phyloP scores from a whole-genome alignment of 805 yeast genomes.

The Maudiozyma bulderi region DNA sequence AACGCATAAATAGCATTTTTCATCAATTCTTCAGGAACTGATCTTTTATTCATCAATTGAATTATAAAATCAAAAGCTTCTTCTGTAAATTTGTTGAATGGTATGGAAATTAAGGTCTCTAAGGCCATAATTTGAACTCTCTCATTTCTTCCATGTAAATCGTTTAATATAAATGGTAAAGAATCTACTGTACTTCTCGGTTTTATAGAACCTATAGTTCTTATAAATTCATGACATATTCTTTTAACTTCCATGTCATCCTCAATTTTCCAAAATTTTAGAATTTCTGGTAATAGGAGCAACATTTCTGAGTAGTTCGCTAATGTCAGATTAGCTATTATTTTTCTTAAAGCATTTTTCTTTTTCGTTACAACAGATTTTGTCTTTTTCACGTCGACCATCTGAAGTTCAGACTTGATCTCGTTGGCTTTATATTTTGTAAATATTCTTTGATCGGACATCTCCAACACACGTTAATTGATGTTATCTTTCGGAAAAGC shows the following conservation, averaged over 20 bases:
- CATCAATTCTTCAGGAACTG: slow-evolving; percentile 43
- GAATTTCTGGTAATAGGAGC: slow-evolving; percentile 53
- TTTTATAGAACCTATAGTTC: slow-evolving; percentile 48
- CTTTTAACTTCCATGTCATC: slow-evolving; percentile 63
- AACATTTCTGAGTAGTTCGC: slow-evolving; percentile 67
- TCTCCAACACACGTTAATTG: background rate
- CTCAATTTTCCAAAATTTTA: slow-evolving; percentile 40
- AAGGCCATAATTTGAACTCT: slow-evolving; percentile 50
- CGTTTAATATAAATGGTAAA: slow-evolving; percentile 45
- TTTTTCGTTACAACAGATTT: slow-evolving; percentile 28
- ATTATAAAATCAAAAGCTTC: slow-evolving; percentile 35
- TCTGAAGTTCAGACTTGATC: slow-evolving; percentile 26
- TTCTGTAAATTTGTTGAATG: slow-evolving; percentile 41
- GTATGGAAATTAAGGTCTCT: slow-evolving; percentile 53
- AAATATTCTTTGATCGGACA: slow-evolving; percentile 27
- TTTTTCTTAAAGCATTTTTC: slow-evolving; percentile 52
- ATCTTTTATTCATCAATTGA: slow-evolving; percentile 35
- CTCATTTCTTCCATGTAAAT: slow-evolving; percentile 40
- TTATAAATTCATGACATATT: slow-evolving; percentile 58
- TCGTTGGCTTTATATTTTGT: slow-evolving; percentile 28
- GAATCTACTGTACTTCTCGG: slow-evolving; percentile 49
- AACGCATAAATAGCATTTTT: slow-evolving; percentile 63
- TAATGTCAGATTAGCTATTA: slow-evolving; percentile 74
- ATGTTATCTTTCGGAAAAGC: background rate
- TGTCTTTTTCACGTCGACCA: slow-evolving; percentile 33